These are phyloP conservation scores for Aaosphaeria arxii DNA, from an alignment of 2,329 filamentous ascomycete genomes.

Conservation along the genomic window DNA sequence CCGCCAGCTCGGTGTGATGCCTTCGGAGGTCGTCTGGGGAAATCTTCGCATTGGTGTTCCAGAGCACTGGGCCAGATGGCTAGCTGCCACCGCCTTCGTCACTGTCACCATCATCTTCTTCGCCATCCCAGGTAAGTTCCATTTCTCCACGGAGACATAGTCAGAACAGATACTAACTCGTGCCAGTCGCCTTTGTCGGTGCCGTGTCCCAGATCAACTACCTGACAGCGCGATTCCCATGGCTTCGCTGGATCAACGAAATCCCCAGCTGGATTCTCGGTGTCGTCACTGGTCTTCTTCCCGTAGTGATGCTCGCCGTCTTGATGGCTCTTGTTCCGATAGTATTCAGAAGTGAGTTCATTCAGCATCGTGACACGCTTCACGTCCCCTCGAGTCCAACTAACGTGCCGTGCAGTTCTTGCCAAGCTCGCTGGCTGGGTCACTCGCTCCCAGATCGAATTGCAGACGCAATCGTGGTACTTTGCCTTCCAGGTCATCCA, in stretches of 20 bases:
- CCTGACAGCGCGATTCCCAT: slow-evolving; percentile 35
- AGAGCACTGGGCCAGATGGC: slow-evolving; percentile 28
- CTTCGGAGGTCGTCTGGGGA: slow-evolving; percentile 47
- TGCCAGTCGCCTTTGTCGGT: slow-evolving; percentile 41
- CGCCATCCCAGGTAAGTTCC: slow-evolving; percentile 35
- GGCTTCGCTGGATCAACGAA: slow-evolving; percentile 41
- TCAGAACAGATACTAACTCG: slow-evolving; percentile 9
- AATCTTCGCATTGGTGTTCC: slow-evolving; percentile 40
- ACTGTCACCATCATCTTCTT: slow-evolving; percentile 45
- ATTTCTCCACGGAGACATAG: neutral
- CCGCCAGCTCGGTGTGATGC: slow-evolving; percentile 43
- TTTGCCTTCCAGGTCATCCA: slow-evolving; percentile 93
- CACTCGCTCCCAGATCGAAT: slow-evolving; percentile 46
- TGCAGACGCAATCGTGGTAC: slow-evolving; percentile 89
- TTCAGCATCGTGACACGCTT: neutral
- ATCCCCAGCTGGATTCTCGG: slow-evolving; percentile 42
- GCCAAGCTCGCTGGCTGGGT: slow-evolving; percentile 36
- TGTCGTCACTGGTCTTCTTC: slow-evolving; percentile 46
- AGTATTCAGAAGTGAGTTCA: slow-evolving; percentile 31
- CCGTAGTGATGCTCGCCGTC: slow-evolving; percentile 41
- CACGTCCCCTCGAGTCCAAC: neutral
- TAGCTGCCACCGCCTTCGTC: slow-evolving; percentile 38
- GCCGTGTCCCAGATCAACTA: slow-evolving; percentile 45
- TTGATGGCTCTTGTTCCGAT: slow-evolving; percentile 46
- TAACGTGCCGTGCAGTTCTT: slow-evolving; percentile 17